Evolutionary conservation across 176 grass and related monocot genomes (phyloP), one percentile per base, ranked within the genome.

Genomic region (Aegilops sharonensis): DNA sequence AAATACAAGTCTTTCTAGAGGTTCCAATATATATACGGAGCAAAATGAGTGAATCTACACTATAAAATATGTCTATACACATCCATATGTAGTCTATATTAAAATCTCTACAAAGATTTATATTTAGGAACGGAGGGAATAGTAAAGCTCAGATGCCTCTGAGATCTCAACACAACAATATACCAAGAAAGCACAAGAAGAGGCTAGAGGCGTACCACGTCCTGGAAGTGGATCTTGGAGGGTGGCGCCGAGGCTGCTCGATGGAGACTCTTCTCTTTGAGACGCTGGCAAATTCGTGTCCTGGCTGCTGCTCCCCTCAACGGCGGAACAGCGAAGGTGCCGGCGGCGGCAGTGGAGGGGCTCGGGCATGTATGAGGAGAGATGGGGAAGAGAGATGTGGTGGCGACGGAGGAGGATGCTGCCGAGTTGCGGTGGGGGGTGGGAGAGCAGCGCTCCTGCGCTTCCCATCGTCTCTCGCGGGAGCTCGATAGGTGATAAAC

Each of bases 371-470:
- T 36, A 35, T 72, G 57, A 42, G 80, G 64, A 47, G 82, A 54
- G 47, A 48, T 20, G 36, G 77, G 32, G n/a, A 25, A 83, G 31
- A 18, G 64, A 61, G 78, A 74, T 8, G 72, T 39, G 68, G 37
- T 75, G 50, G 43, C 24, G 80, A 21, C 72, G 72, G 64, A 54
- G 39, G 13, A 85, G 72, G 64, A 75, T 50, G 80, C 80, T 79
- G 71, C 86, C 77, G 5, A 87, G 30, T 69, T 88, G 86, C 32
- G 71, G 91, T 14, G 48, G 81, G 47, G 35, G 77, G 60, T 82
- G 93, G 37, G 86, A 85, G 12, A 93, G 91, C 79, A 93, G 82
- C 79, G 93, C 30, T 57, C 87, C 87, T 27, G 84, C 82, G 77
- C 89, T 93, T 82, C 91, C 86, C 93, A 95, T 95, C 25, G 78